Evolutionary conservation across 352 stramenopile genomes (phyloP), one percentile per base, ranked within the genome.

Genomic region (Globisporangium nagaii): DNA sequence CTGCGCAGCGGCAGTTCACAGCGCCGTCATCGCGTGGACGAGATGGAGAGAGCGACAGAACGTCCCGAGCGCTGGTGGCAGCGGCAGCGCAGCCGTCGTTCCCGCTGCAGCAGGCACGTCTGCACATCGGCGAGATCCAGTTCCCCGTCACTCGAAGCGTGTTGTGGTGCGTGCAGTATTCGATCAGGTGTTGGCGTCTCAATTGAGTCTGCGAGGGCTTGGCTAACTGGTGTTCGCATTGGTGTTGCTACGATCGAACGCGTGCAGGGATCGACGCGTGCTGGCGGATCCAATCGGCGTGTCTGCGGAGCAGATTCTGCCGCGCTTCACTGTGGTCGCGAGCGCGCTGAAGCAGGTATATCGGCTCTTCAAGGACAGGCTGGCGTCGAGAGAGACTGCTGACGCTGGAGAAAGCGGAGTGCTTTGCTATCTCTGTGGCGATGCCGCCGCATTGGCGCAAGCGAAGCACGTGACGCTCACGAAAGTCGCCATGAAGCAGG

Each of bases 141-240:
- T 92, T 92, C 52, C 81, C 81, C 31, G 53, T 58, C 4, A 92
- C 81, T 1, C 71, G 79, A 4, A 75, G 69, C 2, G 77, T 92
- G 27, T 56, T 91, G 3, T 91, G 81, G 79, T 87, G 55, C 22
- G 71, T 53, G 9, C 1, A 17, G 17, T 43, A 3, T 62, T 11
- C 27, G 17, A 12, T 31, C 24, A 15, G 4, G 12, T 2, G 27
- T 43, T 47, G 11, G 20, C 24, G 19, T 51, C 13, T 17, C 19
- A n/a, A n/a, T n/a, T n/a, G n/a, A n/a, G n/a, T n/a, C n/a, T n/a
- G n/a, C n/a, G n/a, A n/a, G n/a, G n/a, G n/a, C n/a, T n/a, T n/a
- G n/a, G 25, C 17, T 49, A 49, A 25, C 17, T 4, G 15, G 9
- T 24, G 42, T 35, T 9, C 8, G 9, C 12, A 30, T 4, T 35